Evolutionary conservation across 768 basidiomycete species (phyloP).

Genomic region (Suillus luteus): DNA sequence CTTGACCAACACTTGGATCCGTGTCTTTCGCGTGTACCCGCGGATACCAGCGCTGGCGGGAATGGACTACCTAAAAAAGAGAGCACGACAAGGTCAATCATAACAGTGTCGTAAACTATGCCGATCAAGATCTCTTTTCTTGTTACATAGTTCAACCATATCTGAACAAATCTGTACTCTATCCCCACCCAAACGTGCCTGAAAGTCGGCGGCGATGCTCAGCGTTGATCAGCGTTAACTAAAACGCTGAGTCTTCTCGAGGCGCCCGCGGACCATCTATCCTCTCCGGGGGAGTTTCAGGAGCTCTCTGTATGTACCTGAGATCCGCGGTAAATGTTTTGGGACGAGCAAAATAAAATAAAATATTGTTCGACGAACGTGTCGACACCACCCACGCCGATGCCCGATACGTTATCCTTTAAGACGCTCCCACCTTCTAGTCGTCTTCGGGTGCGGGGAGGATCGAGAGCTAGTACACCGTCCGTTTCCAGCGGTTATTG

Average conservation of each 20-base stretch:
- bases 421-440: neutral
- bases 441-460: neutral
- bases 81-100: neutral
- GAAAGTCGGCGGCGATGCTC: conserved; percentile 8
- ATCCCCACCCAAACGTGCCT: conserved; percentile 7
- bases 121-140: conserved; percentile 3
- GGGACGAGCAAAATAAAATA: neutral
- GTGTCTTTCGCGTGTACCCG: neutral
- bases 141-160: neutral
- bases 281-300: conserved; percentile 2
- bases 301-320: conserved; percentile 1
- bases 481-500: neutral
- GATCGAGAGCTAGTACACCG: neutral
- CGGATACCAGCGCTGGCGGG: conserved; percentile 1
- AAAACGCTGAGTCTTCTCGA: neutral
- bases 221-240: neutral
- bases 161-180: conserved; percentile 7
- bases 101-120: conserved; percentile 1
- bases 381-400: neutral
- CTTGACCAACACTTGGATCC: neutral
- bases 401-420: neutral
- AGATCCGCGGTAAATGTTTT: conserved; percentile 1
- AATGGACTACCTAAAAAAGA: neutral
- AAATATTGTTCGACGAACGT: neutral
- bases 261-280: conserved; percentile 1